Conservation (phyloP, 2,329 filamentous ascomycete genomes). For the Venturia effusa region DNA sequence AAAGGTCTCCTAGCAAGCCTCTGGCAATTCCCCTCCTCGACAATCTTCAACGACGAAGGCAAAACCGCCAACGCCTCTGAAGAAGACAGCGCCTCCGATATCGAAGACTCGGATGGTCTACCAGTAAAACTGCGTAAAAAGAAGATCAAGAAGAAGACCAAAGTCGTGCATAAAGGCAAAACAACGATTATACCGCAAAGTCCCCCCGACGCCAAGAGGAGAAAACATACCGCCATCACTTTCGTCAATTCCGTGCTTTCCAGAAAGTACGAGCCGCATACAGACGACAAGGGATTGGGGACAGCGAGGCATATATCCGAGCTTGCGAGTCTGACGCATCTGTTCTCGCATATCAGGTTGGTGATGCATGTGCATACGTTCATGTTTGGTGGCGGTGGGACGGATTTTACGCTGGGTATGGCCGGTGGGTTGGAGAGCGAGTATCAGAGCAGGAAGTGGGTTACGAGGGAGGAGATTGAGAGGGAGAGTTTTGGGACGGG, state of each 20-base stretch:
- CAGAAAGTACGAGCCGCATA: background rate
- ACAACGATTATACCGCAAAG: background rate
- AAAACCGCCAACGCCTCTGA: slow-evolving; percentile 13
- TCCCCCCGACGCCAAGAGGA: background rate
- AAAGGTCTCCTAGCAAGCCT: slow-evolving; percentile 18
- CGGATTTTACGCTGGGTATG: background rate
- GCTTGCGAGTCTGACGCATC: slow-evolving; percentile 22
- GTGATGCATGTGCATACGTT: slow-evolving; percentile 23
- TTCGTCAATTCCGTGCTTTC: background rate
- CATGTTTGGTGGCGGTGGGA: background rate
- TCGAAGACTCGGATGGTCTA: slow-evolving; percentile 10
- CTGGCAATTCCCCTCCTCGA: slow-evolving; percentile 24
- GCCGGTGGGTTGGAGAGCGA: background rate
- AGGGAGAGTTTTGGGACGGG: slow-evolving; percentile 25
- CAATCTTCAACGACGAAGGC: slow-evolving; percentile 16
- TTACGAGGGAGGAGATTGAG: slow-evolving; percentile 20
- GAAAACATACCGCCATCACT: background rate
- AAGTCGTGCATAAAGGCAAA: background rate
- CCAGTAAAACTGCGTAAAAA: background rate
- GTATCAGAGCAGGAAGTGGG: slow-evolving; percentile 21
- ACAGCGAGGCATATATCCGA: slow-evolving; percentile 16
- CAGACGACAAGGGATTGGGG: background rate
- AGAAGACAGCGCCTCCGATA: slow-evolving; percentile 15
- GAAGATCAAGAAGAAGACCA: background rate
- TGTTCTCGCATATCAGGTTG: slow-evolving; percentile 25